Percentiles rank a stretch among this genome's conserved stretches.
These are phyloP conservation scores for Saxispiralis lemnorum DNA, from an alignment of 495 filamentous ascomycete species.

Conservation along the genomic window DNA sequence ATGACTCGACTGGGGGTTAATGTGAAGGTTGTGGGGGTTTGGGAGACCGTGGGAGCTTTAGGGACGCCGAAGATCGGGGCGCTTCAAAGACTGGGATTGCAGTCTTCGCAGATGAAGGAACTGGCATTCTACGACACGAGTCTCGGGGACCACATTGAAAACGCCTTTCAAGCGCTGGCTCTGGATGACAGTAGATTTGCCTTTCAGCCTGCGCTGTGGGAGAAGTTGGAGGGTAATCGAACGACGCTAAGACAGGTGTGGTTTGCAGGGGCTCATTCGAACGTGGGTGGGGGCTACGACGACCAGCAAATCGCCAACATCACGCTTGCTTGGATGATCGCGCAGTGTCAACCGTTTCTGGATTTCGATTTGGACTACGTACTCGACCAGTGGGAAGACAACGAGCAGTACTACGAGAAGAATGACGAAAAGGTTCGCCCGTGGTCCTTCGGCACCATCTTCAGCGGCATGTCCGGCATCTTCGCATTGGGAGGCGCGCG, in stretches of 20 bases:
- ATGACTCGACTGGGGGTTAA: slow-evolving; percentile 20
- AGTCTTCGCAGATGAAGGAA: slow-evolving; percentile 31
- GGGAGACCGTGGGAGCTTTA: slow-evolving; percentile 25
- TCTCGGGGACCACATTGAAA: slow-evolving; percentile 38
- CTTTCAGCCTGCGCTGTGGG: slow-evolving; percentile 51
- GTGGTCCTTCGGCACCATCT: slow-evolving; percentile 41
- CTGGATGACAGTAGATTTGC: slow-evolving; percentile 48
- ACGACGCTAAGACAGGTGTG: slow-evolving; percentile 47
- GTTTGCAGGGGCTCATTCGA: slow-evolving; percentile 54
- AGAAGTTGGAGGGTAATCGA: slow-evolving; percentile 25
- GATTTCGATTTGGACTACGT: slow-evolving; percentile 37
- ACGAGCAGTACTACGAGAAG: slow-evolving; percentile 30
- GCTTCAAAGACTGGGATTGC: slow-evolving; percentile 26
- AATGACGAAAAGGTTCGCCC: slow-evolving; percentile 34
- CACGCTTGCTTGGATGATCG: slow-evolving; percentile 57
- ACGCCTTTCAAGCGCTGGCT: slow-evolving; percentile 59
- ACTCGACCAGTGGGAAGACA: slow-evolving; percentile 33
- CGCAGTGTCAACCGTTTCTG: slow-evolving; percentile 43
- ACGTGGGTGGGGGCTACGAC: slow-evolving; percentile 44
- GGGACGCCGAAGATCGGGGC: slow-evolving; percentile 21
- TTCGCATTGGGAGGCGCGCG: slow-evolving; percentile 36
- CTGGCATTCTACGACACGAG: slow-evolving; percentile 43
- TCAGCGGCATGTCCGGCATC: slow-evolving; percentile 29
- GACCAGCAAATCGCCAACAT: slow-evolving; percentile 47
- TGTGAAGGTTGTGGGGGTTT: slow-evolving; percentile 26